Evolutionary conservation across 1,284 basidiomycete species (phyloP).

Genomic region (Rhodotorula sp.): DNA sequence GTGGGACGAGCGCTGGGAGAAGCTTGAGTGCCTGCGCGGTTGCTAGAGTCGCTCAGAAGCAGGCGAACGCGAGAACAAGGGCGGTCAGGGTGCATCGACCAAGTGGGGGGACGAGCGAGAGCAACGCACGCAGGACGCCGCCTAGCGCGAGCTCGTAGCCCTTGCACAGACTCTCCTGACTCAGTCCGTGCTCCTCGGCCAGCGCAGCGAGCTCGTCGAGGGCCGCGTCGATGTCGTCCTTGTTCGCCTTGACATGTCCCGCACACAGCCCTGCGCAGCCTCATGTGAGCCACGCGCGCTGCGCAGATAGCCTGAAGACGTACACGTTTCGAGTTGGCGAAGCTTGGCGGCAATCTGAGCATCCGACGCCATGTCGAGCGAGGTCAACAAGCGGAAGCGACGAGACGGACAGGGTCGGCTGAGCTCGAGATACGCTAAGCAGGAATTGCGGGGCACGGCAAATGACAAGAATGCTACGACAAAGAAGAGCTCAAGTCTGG

Average conservation of each 20-base stretch:
- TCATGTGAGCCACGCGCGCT: neutral
- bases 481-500: no score
- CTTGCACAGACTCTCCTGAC: neutral
- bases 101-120: neutral
- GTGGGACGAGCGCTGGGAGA: neutral
- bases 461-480: no score
- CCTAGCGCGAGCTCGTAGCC: slow-evolving; percentile 4
- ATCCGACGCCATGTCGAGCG: neutral
- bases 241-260: neutral
- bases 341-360: neutral
- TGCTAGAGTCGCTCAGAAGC: neutral
- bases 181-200: neutral
- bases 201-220: neutral
- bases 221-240: neutral
- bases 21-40: neutral
- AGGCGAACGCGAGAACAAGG: neutral
- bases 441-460: no score
- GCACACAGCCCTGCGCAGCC: neutral
- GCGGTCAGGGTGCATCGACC: neutral
- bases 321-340: neutral
- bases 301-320: neutral
- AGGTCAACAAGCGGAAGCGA: neutral
- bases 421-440: no score
- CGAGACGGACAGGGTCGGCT: neutral
- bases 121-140: neutral